Base-by-base conservation (phyloP, 78 protist species). In the Dictyostelium firmibasis region DNA sequence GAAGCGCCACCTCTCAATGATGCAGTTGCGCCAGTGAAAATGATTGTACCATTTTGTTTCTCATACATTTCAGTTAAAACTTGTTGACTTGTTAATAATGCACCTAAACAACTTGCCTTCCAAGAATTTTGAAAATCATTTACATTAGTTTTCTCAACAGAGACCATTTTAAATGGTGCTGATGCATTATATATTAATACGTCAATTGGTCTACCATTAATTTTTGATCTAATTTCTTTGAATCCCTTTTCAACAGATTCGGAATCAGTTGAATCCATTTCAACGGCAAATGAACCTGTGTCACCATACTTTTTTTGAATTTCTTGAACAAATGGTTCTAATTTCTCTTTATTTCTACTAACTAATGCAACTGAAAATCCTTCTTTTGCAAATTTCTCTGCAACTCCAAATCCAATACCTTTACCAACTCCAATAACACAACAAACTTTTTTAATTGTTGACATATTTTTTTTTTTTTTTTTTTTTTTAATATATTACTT, bases 11-110 rank as follows among this genome's bases (percentile, higher is more conserved):
- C 97, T 33, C 83, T 75, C 14, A 91, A 23, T 20, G 97, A 91
- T 2, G 97, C 95, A 76, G 97, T 95, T 18, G 97, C 97, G 11
- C 97, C 97, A 36, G 97, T 95, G 20, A 95, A 86, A 10, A 95
- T 62, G 86, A 95, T 82, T 13, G 97, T 86, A 33, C 97, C 97
- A 23, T 89, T 10, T 38, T 95, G 86, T 23, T 14, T 29, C 4
- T 29, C 77, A 6, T 89, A n/a, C 95, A 91, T 89, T n/a, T 23
- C 43, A 14, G 88, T 94, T 33, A 95, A 29, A 11, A 95, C 94
- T 60, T 95, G 97, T 35, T 95, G 84, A 35, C 57, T 41, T 10
- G 92, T 23, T n/a, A 62, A 20, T 3, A 95, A 41, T 11, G 94
- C 92, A 43, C 97, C 97, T 20, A 76, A 70, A 74, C 82, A 82